Evolutionary conservation across 2,329 filamentous ascomycete species (phyloP).

Genomic region (Trichophyton schoenleinii): DNA sequence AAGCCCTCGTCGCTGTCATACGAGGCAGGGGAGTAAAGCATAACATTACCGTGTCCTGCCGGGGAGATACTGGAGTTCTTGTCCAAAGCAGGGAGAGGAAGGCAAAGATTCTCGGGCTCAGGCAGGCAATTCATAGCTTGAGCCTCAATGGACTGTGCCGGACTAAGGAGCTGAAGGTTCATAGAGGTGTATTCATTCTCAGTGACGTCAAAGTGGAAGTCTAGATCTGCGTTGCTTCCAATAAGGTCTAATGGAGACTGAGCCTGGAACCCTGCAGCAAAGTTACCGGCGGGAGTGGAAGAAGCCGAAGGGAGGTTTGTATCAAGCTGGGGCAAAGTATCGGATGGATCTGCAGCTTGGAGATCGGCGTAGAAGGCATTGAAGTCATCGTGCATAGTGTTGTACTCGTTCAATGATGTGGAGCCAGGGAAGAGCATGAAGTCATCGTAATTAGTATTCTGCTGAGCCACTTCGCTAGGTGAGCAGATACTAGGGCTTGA

Average conservation of each 20-base stretch:
- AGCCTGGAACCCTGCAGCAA: background rate
- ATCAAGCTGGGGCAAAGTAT: constrained; percentile 16
- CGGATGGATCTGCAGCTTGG: constrained; percentile 19
- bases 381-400: constrained; percentile 17
- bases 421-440: constrained; percentile 14
- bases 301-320: constrained; percentile 18
- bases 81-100: constrained; percentile 9
- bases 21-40: constrained; percentile 21
- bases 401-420: constrained; percentile 1
- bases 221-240: constrained; percentile 7
- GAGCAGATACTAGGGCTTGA: background rate
- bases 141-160: background rate
- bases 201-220: constrained; percentile 14
- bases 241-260: background rate
- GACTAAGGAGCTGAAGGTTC: constrained; percentile 18
- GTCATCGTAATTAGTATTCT: background rate
- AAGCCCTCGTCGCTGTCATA: constrained; percentile 17
- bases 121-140: background rate
- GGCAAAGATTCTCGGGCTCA: constrained; percentile 7
- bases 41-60: constrained; percentile 19
- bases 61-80: constrained; percentile 18
- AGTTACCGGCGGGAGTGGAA: background rate
- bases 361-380: constrained; percentile 21
- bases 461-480: background rate
- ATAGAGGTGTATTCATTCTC: constrained; percentile 19